Percentiles rank a stretch among this genome's conserved stretches.
Conservation (phyloP, 1,139 yeast genomes). For the Suhomyces choctaworum region DNA sequence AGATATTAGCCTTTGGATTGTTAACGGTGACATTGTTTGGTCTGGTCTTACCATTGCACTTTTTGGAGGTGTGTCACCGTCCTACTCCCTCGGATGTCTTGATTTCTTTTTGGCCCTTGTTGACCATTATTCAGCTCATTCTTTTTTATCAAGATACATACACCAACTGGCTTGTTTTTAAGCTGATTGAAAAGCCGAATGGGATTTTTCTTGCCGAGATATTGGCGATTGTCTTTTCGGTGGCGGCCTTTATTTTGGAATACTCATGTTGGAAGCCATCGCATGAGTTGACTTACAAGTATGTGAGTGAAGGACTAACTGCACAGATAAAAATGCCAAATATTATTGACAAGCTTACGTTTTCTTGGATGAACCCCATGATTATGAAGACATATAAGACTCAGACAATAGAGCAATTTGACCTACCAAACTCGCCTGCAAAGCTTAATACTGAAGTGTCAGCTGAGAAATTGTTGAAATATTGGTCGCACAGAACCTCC, state of each 20-base stretch:
- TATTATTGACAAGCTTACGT: constrained; percentile 52
- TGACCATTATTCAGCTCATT: constrained; percentile 22
- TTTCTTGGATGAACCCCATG: constrained; percentile 62
- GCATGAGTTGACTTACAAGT: constrained; percentile 23
- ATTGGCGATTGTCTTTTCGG: constrained; percentile 22
- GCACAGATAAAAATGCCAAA: constrained; percentile 40
- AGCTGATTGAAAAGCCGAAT: constrained; percentile 15
- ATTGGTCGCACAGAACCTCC: constrained; percentile 17
- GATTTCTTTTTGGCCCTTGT: constrained; percentile 45
- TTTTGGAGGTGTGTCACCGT: constrained; percentile 34
- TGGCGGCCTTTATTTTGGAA: constrained; percentile 27
- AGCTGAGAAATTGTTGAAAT: constrained; percentile 18
- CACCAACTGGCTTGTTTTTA: constrained; percentile 28
- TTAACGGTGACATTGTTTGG: constrained; percentile 17
- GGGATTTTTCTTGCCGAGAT: constrained; percentile 19
- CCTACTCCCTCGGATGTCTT: constrained; percentile 37
- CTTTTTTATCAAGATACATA: constrained; percentile 32
- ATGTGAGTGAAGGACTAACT: constrained; percentile 13
- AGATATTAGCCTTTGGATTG: constrained; percentile 24
- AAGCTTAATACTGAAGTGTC: constrained; percentile 41
- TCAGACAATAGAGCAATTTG: constrained; percentile 49
- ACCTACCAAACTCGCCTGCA: constrained; percentile 56
- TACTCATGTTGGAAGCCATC: constrained; percentile 33
- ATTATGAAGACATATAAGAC: constrained; percentile 50
- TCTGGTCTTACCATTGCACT: constrained; percentile 42